Percentiles rank a stretch among this genome's conserved stretches.
Evolutionary conservation across 768 basidiomycete species (phyloP).

Genomic region (Psilocybe azurescens): DNA sequence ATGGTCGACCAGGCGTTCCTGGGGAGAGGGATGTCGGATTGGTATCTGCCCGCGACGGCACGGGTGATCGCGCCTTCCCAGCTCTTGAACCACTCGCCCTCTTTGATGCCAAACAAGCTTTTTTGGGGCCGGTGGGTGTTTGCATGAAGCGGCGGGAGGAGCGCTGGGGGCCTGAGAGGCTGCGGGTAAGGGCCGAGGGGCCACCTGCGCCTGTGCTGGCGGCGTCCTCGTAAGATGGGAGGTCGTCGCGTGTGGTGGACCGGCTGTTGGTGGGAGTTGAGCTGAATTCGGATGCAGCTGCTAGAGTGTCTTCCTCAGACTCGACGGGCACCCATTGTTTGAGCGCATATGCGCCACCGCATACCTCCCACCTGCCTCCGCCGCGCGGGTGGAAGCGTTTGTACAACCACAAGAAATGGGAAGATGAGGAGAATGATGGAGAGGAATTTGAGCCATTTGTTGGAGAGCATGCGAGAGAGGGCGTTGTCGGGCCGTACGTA

Average conservation of each 20-base stretch:
- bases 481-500: slow-evolving; percentile 70
- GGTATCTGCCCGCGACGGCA: slow-evolving; percentile 54
- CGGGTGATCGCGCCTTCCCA: slow-evolving; percentile 76
- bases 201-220: neutral
- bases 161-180: neutral
- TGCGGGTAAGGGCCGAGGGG: neutral
- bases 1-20: slow-evolving; percentile 18
- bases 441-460: slow-evolving; percentile 73
- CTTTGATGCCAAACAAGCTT: slow-evolving; percentile 60
- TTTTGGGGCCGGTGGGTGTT: slow-evolving; percentile 40
- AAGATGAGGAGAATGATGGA: slow-evolving; percentile 73
- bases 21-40: slow-evolving; percentile 38
- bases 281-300: slow-evolving; percentile 2
- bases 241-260: slow-evolving; percentile 1
- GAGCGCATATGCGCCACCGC: slow-evolving; percentile 78
- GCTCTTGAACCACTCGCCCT: slow-evolving; percentile 79
- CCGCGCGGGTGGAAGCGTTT: slow-evolving; percentile 69
- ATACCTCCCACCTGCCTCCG: slow-evolving; percentile 78
- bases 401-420: slow-evolving; percentile 83
- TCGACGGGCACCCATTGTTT: slow-evolving; percentile 50
- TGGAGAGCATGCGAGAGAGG: slow-evolving; percentile 71
- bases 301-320: slow-evolving; percentile 21
- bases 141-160: slow-evolving; percentile 31
- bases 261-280: neutral
- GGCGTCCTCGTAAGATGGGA: slow-evolving; percentile 16